Evolutionary conservation across 305 asterid genomes (phyloP).

Genomic region (Striga hermonthica): DNA sequence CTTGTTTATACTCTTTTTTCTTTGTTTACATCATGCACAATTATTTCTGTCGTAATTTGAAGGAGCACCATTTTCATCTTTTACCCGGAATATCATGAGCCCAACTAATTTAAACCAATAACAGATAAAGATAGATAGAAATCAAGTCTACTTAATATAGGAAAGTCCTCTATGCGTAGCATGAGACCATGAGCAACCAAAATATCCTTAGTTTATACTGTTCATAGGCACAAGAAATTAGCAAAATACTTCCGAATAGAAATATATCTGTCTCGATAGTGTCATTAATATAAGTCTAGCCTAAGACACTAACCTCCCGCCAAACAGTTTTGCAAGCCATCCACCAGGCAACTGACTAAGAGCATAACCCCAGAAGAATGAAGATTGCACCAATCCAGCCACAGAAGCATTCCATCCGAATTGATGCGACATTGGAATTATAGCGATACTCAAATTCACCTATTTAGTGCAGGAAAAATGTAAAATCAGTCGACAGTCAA

Average conservation of each 20-base stretch:
- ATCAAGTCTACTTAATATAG: slow-evolving; percentile 1
- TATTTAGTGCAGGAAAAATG: slow-evolving; percentile 35
- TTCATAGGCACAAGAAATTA: slow-evolving; percentile 13
- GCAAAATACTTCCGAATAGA: slow-evolving; percentile 19
- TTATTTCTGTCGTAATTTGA: too few relatives aligned
- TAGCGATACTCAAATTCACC: slow-evolving; percentile 96
- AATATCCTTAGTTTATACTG: neutral
- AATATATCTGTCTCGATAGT: slow-evolving; percentile 2
- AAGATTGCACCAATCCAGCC: slow-evolving; percentile 97
- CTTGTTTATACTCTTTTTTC: too few relatives aligned
- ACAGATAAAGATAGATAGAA: neutral
- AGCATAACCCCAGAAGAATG: slow-evolving; percentile 99
- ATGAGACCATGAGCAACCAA: slow-evolving; percentile 12
- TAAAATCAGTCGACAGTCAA: slow-evolving; percentile 27
- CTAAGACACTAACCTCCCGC: slow-evolving; percentile 82
- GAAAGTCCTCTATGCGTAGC: slow-evolving; percentile 2
- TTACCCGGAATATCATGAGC: too few relatives aligned
- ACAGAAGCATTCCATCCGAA: slow-evolving; percentile 92
- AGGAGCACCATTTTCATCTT: too few relatives aligned
- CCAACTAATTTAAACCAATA: too few relatives aligned
- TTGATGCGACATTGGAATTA: slow-evolving; percentile 97
- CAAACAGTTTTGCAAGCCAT: slow-evolving; percentile 86
- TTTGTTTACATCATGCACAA: too few relatives aligned
- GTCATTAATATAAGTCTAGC: slow-evolving; percentile 19
- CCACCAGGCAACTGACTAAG: slow-evolving; percentile 99